Percentiles rank a stretch among this genome's conserved stretches.
Conservation (phyloP, 768 basidiomycete species). For the Hirschioporus abietinus region DNA sequence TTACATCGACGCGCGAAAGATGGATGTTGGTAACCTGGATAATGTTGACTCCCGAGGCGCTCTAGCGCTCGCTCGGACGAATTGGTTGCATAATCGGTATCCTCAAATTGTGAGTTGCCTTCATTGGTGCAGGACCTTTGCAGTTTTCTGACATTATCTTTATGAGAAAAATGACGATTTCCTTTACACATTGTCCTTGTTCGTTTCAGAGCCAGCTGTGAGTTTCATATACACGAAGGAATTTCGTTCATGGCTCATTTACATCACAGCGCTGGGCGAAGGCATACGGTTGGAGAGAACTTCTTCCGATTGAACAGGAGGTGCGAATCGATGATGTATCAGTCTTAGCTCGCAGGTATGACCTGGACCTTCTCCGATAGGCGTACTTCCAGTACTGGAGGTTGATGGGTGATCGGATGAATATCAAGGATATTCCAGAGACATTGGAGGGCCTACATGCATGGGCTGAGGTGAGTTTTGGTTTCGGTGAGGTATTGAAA, state of each 20-base stretch:
- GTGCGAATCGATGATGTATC: conserved; percentile 15
- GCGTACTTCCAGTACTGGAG: conserved; percentile 36
- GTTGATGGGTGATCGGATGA: conserved; percentile 43
- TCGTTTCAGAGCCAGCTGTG: conserved; percentile 35
- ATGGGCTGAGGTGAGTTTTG: conserved; percentile 33
- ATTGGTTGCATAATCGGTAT: conserved; percentile 39
- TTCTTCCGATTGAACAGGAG: conserved; percentile 39
- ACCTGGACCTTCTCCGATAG: conserved; percentile 13
- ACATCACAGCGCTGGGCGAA: conserved; percentile 31
- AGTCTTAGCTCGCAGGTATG: neutral
- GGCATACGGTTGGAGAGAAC: conserved; percentile 38
- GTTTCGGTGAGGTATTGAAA: neutral
- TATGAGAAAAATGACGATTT: conserved; percentile 36
- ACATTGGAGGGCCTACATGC: conserved; percentile 29
- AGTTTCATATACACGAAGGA: conserved; percentile 6
- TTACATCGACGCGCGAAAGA: neutral
- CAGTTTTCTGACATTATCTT: conserved; percentile 5
- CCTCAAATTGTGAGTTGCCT: conserved; percentile 28
- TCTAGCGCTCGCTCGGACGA: conserved; percentile 36
- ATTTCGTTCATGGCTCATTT: neutral
- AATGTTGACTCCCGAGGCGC: conserved; percentile 35
- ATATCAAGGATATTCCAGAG: conserved; percentile 41
- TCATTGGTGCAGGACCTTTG: neutral
- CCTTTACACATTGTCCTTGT: conserved; percentile 36
- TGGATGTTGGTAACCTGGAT: conserved; percentile 10